A percentile compares a stretch with the other conserved stretches of the same genome.
Evolutionary conservation across 2,329 filamentous ascomycete genomes (phyloP).

Genomic region (Xylaria sp.): DNA sequence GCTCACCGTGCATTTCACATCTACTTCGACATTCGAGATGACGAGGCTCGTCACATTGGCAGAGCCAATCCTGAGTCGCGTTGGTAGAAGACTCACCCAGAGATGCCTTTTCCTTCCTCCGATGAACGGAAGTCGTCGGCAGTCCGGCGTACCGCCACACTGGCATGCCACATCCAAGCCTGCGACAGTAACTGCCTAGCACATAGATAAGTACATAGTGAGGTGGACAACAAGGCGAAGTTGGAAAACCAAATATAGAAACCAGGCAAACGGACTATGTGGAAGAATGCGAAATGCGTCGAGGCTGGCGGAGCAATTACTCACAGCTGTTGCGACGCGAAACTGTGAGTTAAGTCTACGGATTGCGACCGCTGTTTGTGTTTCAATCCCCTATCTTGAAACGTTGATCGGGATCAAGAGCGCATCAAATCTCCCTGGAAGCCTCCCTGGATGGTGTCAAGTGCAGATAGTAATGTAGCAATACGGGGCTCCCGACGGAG

Average conservation of each 20-base stretch:
- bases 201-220: conserved; percentile 1
- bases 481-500: conserved; percentile 24
- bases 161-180: conserved; percentile 32
- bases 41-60: background rate
- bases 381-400: conserved; percentile 33
- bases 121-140: conserved; percentile 33
- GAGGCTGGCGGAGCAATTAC: conserved; percentile 22
- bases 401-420: conserved; percentile 24
- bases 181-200: conserved; percentile 20
- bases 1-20: background rate
- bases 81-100: conserved; percentile 1
- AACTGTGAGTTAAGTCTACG: background rate
- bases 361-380: conserved; percentile 16
- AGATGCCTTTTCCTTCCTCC: conserved; percentile 27
- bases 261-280: background rate
- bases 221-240: conserved; percentile 35
- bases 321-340: conserved; percentile 16
- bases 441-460: conserved; percentile 26
- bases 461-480: conserved; percentile 20
- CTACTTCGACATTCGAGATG: background rate
- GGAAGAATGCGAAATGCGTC: conserved; percentile 4
- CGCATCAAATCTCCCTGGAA: conserved; percentile 27
- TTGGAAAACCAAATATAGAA: conserved; percentile 37
- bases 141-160: conserved; percentile 32
- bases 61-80: background rate